These are phyloP conservation scores for Penicillium digitatum DNA, from an alignment of 2,329 filamentous ascomycete species.

Conservation along the genomic window DNA sequence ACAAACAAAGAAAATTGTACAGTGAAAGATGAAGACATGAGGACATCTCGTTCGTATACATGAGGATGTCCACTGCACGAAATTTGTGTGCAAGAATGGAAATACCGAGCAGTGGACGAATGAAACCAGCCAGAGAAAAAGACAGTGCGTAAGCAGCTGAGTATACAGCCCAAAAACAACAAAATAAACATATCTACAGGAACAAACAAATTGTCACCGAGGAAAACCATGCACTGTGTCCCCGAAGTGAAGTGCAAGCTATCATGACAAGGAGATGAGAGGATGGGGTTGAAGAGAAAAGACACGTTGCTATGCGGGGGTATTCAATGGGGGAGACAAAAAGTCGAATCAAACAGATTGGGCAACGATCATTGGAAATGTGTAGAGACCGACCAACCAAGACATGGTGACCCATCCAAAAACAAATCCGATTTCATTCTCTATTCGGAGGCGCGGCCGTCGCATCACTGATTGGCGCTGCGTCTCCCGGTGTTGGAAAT, in stretches of 20 bases:
- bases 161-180: background rate
- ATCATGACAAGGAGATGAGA: background rate
- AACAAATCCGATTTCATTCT: background rate
- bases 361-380: conserved; percentile 8
- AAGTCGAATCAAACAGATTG: conserved; percentile 21
- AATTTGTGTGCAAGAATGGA: conserved; percentile 6
- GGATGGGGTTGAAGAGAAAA: background rate
- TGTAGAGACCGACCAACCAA: background rate
- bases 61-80: conserved; percentile 18
- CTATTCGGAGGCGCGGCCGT: background rate
- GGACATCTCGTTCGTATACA: conserved; percentile 21
- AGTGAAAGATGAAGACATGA: conserved; percentile 2
- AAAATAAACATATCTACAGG: background rate
- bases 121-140: background rate
- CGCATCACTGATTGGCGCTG: background rate
- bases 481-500: background rate
- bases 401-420: background rate
- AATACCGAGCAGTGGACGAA: conserved; percentile 1
- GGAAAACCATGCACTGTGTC: no score
- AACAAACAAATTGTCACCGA: background rate
- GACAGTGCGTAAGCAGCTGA: background rate
- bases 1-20: background rate
- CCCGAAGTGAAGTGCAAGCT: background rate
- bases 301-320: conserved; percentile 29
- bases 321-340: conserved; percentile 30